Percentiles rank a stretch among this genome's conserved stretches.
Evolutionary conservation across 2,329 filamentous ascomycete species (phyloP).

Genomic region (Lachnellula subtilissima): DNA sequence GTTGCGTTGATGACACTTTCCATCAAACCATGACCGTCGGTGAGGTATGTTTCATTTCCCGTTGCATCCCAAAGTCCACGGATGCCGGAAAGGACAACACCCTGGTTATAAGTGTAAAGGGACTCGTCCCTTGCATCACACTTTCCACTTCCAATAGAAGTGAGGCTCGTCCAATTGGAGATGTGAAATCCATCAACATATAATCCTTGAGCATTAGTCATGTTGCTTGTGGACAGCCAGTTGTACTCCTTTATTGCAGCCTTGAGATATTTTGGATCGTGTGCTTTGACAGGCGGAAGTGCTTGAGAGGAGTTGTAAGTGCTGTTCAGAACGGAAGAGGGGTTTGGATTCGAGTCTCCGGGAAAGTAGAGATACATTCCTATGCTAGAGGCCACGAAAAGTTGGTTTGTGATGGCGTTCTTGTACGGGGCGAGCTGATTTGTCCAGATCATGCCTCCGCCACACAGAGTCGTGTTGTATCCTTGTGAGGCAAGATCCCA

Average conservation of each 20-base stretch:
- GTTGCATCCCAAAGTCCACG: constrained; percentile 77
- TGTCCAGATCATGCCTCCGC: constrained; percentile 89
- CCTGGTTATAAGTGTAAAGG: constrained; percentile 96
- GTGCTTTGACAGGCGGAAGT: constrained; percentile 22
- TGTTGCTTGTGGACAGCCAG: constrained; percentile 75
- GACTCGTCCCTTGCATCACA: constrained; percentile 82
- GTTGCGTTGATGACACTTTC: constrained; percentile 70
- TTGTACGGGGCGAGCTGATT: constrained; percentile 79
- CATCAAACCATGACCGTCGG: constrained; percentile 75
- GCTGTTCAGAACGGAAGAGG: background rate
- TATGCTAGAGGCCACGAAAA: constrained; percentile 79
- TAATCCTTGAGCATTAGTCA: constrained; percentile 73
- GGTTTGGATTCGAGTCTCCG: constrained; percentile 61
- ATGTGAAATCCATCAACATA: constrained; percentile 91
- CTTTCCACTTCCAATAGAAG: constrained; percentile 53
- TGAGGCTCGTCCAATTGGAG: constrained; percentile 51
- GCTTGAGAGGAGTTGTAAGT: background rate
- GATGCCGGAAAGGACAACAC: constrained; percentile 77
- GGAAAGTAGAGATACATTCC: constrained; percentile 89
- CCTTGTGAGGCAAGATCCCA: constrained; percentile 75
- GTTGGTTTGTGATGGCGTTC: constrained; percentile 91
- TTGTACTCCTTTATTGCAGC: constrained; percentile 75
- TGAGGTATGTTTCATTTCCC: constrained; percentile 63
- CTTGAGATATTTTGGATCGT: constrained; percentile 60
- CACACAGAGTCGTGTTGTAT: constrained; percentile 78